A percentile compares a stretch with the other conserved stretches of the same genome.
Evolutionary conservation across 805 yeast species (phyloP).

Genomic region (Yamadazyma scolyti): DNA sequence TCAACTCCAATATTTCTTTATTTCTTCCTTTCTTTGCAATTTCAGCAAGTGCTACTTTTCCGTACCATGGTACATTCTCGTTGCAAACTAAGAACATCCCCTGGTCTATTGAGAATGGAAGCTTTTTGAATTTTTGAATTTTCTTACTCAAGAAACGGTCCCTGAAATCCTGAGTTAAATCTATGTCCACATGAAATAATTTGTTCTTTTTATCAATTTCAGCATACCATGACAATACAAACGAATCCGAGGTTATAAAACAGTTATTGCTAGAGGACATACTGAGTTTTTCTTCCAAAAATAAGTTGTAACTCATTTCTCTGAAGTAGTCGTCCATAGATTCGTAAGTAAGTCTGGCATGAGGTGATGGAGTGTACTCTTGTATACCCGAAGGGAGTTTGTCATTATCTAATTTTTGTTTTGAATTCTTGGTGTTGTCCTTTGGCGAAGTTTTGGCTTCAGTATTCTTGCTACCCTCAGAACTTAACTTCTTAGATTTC

Average conservation of each 20-base stretch:
- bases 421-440: neutral
- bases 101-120: slow-evolving; percentile 59
- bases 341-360: slow-evolving; percentile 46
- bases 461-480: neutral
- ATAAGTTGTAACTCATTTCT: slow-evolving; percentile 59
- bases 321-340: slow-evolving; percentile 50
- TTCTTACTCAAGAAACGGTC: slow-evolving; percentile 47
- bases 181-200: slow-evolving; percentile 40
- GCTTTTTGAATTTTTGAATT: slow-evolving; percentile 49
- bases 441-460: neutral
- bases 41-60: slow-evolving; percentile 44
- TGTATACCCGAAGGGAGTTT: slow-evolving; percentile 24
- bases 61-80: slow-evolving; percentile 55
- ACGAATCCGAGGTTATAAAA: slow-evolving; percentile 33
- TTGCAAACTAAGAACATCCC: slow-evolving; percentile 53
- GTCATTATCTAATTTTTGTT: neutral
- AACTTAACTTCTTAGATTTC: too few species aligned
- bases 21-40: slow-evolving; percentile 16
- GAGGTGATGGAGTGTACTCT: slow-evolving; percentile 28
- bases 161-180: slow-evolving; percentile 46
- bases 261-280: slow-evolving; percentile 35
- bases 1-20: slow-evolving; percentile 35
- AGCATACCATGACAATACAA: slow-evolving; percentile 49
- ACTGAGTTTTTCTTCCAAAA: slow-evolving; percentile 53
- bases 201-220: slow-evolving; percentile 40